Base-by-base conservation (phyloP, 2,329 filamentous ascomycete genomes). In the Berkeleyomyces basicola region DNA sequence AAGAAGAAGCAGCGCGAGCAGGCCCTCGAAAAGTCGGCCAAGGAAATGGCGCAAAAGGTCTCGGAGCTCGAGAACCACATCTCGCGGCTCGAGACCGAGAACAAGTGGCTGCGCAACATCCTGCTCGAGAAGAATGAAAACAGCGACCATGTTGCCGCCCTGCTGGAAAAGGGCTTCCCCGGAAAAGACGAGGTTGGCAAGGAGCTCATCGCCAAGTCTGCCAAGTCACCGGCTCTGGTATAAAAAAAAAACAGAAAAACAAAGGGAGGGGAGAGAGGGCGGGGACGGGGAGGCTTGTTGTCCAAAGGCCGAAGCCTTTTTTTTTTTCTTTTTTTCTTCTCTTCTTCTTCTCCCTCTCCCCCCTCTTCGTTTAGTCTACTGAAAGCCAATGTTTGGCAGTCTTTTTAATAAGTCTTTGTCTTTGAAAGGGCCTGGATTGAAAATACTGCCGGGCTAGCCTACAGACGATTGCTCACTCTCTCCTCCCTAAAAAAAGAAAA, bases 1-100 rank as follows among this genome's bases (percentile, higher is more conserved):
- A 95, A 95, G 83, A 95, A 95, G 85, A 95, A 95, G 82, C 88
- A 93, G 75, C 86, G 90, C 59, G 90, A 95, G 77, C 87, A 91
- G 73, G 86, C 88, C 7, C 82, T 95, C 61, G 88, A 92, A 73
- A 84, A 83, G 70, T 86, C 83, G 3, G 85, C 89, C 69, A 90
- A 90, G 73, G 90, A 95, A 68, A 88, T 92, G 75, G 82, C 82
- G 37, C 87, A 93, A 55, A 90, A 90, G 75, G 87, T 91, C 60
- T 78, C 82, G 16, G 77, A 78, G 16, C 79, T 95, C 5, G 88
- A 95, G 74, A 79, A 79, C 69, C 83, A 83, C 64, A 85, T 93
- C 62, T 80, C 81, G 64, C 85, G 90, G 69, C 80, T 92, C n/a
- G 86, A 90, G 75, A 87, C 85, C 68, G 86, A 90, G 75, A 90